Conservation (phyloP, 169 alveolate species). For the Cryptosporidium bovis region DNA sequence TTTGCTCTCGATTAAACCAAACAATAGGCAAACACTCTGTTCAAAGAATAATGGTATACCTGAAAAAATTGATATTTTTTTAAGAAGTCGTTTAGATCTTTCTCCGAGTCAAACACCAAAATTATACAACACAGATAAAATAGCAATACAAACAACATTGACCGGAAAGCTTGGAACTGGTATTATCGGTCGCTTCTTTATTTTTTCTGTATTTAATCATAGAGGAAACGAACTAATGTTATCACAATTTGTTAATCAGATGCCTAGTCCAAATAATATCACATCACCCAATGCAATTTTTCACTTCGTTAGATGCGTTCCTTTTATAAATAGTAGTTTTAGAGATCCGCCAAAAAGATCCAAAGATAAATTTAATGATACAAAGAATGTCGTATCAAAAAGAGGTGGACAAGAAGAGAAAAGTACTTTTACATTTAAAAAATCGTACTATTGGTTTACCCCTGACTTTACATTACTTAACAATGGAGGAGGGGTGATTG, state of each 20-base stretch:
- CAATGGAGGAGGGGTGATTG: constrained; percentile 85
- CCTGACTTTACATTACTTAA: constrained; percentile 83
- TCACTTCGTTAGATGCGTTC: constrained; percentile 78
- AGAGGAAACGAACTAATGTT: constrained; percentile 77
- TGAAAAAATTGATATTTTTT: constrained; percentile 58
- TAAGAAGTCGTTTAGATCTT: constrained; percentile 55
- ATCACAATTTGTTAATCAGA: constrained; percentile 75
- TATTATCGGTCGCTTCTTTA: constrained; percentile 64
- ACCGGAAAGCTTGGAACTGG: constrained; percentile 45
- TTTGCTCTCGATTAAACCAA: constrained; percentile 33
- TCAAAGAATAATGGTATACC: constrained; percentile 49
- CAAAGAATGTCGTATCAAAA: constrained; percentile 20
- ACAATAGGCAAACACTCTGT: background rate
- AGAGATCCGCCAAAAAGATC: constrained; percentile 70
- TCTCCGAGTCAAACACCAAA: constrained; percentile 74
- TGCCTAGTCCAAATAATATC: constrained; percentile 76
- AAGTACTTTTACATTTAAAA: constrained; percentile 10
- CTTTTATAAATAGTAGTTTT: constrained; percentile 77
- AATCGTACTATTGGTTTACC: constrained; percentile 75
- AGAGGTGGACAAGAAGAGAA: constrained; percentile 7
- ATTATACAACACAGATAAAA: constrained; percentile 18
- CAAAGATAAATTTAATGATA: constrained; percentile 41
- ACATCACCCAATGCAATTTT: constrained; percentile 77
- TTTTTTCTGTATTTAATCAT: constrained; percentile 76
- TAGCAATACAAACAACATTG: constrained; percentile 13